These are phyloP conservation scores for Lecanicillium sp. DNA, from an alignment of 2,329 filamentous ascomycete genomes.

Conservation along the genomic window DNA sequence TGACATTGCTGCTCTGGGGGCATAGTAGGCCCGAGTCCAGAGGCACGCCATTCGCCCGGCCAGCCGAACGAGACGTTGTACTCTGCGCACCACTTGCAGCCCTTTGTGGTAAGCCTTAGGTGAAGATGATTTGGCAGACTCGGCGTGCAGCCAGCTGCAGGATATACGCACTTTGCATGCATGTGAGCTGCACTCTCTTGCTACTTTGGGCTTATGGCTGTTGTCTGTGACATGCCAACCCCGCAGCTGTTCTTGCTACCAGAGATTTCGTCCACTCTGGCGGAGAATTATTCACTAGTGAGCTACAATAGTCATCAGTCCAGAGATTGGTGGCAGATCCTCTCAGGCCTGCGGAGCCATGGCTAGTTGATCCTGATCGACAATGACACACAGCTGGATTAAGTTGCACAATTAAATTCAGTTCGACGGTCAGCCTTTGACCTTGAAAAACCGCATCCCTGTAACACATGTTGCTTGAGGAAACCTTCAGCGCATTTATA, in stretches of 20 bases:
- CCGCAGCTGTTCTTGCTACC: background rate
- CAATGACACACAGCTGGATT: background rate
- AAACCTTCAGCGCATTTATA: no score
- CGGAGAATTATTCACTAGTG: background rate
- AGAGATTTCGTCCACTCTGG: background rate
- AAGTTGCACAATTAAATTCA: background rate
- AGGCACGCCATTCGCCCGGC: no score
- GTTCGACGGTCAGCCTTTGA: background rate
- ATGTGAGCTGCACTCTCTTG: background rate
- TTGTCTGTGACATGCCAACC: background rate
- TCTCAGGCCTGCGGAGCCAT: background rate
- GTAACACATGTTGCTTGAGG: no score
- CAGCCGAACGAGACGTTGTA: background rate
- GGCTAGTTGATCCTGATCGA: background rate
- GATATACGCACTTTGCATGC: background rate
- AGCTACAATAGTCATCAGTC: background rate
- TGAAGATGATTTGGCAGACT: no score
- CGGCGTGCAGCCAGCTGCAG: background rate
- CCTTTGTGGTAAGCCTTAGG: no score
- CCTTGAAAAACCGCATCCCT: no score
- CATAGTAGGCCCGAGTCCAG: background rate
- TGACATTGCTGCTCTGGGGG: background rate
- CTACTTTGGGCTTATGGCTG: background rate
- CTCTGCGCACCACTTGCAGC: conserved; percentile 1
- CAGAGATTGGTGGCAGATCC: background rate